Evolutionary conservation across 768 basidiomycete species (phyloP).

Genomic region (Phaffia tasmanica): DNA sequence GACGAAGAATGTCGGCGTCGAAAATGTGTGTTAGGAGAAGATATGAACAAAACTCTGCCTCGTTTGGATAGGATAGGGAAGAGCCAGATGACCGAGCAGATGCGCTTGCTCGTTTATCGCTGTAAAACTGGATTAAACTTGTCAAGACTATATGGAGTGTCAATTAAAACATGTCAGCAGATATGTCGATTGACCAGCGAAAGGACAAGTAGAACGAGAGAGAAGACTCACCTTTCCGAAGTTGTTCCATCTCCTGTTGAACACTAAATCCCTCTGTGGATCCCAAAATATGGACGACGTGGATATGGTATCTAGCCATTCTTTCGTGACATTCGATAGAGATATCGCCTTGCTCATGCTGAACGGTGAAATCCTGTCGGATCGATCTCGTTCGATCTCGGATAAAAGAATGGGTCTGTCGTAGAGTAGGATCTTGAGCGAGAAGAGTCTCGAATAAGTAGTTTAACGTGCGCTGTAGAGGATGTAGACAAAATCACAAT

Average conservation of each 20-base stretch:
- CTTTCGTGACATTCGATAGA: conserved; percentile 88
- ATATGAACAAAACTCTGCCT: conserved; percentile 93
- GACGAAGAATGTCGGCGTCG: conserved; percentile 44
- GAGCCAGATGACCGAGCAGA: conserved; percentile 34
- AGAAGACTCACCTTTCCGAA: conserved; percentile 70
- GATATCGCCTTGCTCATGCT: conserved; percentile 60
- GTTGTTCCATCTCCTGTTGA: conserved; percentile 70
- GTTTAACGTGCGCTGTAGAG: conserved; percentile 62
- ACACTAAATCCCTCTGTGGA: conserved; percentile 45
- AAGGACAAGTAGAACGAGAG: not conserved
- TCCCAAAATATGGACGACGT: conserved; percentile 53
- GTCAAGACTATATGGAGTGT: conserved; percentile 54
- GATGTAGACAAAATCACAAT: not conserved
- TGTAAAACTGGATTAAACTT: conserved; percentile 84
- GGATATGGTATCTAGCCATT: conserved; percentile 85
- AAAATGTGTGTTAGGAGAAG: conserved; percentile 84
- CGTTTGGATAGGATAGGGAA: conserved; percentile 54
- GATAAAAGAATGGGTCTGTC: conserved; percentile 65
- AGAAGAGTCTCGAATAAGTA: conserved; percentile 83
- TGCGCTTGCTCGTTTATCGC: conserved; percentile 50
- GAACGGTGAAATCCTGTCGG: conserved; percentile 88
- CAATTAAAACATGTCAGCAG: not conserved
- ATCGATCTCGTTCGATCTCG: conserved; percentile 84
- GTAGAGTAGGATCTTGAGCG: conserved; percentile 52
- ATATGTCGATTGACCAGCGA: not conserved